phyloP scores from a whole-genome alignment of 768 basidiomycete genomes.

The Trametes meyenii region DNA sequence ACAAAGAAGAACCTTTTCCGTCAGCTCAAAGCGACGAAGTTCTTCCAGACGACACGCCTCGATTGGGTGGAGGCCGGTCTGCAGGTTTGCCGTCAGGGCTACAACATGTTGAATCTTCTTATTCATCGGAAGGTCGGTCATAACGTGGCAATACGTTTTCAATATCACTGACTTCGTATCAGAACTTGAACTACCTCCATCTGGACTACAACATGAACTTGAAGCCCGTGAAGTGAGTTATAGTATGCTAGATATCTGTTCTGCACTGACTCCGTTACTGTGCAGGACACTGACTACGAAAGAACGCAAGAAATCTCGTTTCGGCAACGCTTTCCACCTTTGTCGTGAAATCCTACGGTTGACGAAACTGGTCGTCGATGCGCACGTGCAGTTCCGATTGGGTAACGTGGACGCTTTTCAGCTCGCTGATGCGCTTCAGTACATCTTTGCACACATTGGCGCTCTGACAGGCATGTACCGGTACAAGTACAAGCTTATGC shows the following conservation, averaged over 20 bases:
- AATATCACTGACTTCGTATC: neutral
- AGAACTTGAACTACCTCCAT: slow-evolving; percentile 93
- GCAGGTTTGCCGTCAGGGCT: slow-evolving; percentile 98
- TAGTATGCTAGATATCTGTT: neutral
- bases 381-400: slow-evolving; percentile 97
- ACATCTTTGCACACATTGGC: slow-evolving; percentile 96
- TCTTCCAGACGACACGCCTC: slow-evolving; percentile 97
- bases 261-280: slow-evolving; percentile 20
- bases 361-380: slow-evolving; percentile 98
- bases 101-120: slow-evolving; percentile 98
- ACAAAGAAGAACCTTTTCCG: slow-evolving; percentile 97
- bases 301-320: slow-evolving; percentile 99
- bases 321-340: slow-evolving; percentile 98
- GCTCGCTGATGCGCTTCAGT: slow-evolving; percentile 96
- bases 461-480: slow-evolving; percentile 99
- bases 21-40: slow-evolving; percentile 97
- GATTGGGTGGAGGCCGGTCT: slow-evolving; percentile 99
- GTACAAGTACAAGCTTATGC: slow-evolving; percentile 99
- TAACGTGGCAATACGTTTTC: neutral
- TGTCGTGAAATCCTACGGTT: slow-evolving; percentile 97
- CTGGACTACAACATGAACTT: slow-evolving; percentile 98
- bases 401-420: slow-evolving; percentile 99
- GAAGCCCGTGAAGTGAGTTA: slow-evolving; percentile 84
- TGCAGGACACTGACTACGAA: slow-evolving; percentile 94
- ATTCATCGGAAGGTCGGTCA: slow-evolving; percentile 90